Evolutionary conservation across 805 yeast genomes (phyloP).

Genomic region (Torulaspora indica): DNA sequence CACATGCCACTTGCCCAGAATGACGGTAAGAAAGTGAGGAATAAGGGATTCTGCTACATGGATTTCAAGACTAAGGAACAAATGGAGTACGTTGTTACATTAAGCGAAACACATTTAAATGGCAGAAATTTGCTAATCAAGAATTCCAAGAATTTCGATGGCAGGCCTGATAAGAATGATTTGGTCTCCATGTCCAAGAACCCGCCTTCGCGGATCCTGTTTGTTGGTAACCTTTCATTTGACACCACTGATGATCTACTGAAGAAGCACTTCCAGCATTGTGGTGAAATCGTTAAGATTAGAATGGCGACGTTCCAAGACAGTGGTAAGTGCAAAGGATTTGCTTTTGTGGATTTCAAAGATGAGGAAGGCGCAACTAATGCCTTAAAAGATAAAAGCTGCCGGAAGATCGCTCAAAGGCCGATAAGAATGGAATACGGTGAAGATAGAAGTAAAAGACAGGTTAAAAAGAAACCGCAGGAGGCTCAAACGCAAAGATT

Average conservation of each 20-base stretch:
- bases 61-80: slow-evolving; percentile 64
- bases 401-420: slow-evolving; percentile 65
- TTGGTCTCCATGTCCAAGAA: slow-evolving; percentile 53
- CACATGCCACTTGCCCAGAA: slow-evolving; percentile 69
- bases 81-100: slow-evolving; percentile 54
- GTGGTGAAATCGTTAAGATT: slow-evolving; percentile 78
- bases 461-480: slow-evolving; percentile 41
- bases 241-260: slow-evolving; percentile 81
- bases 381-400: slow-evolving; percentile 69
- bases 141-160: slow-evolving; percentile 73
- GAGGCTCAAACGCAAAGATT: slow-evolving; percentile 24
- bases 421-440: slow-evolving; percentile 85
- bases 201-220: slow-evolving; percentile 83
- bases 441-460: slow-evolving; percentile 84
- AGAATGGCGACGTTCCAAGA: slow-evolving; percentile 99
- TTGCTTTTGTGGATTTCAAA: slow-evolving; percentile 84
- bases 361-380: slow-evolving; percentile 75
- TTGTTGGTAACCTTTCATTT: slow-evolving; percentile 89
- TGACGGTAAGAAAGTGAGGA: slow-evolving; percentile 52
- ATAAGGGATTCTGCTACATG: slow-evolving; percentile 82
- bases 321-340: slow-evolving; percentile 93
- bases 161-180: slow-evolving; percentile 67
- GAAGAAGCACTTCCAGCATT: slow-evolving; percentile 79
- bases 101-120: slow-evolving; percentile 69
- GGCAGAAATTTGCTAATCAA: slow-evolving; percentile 87